Percentiles rank a stretch among this genome's conserved stretches.
These are phyloP conservation scores for Penicillium sp. DNA, from an alignment of 2,329 filamentous ascomycete species.

Conservation along the genomic window DNA sequence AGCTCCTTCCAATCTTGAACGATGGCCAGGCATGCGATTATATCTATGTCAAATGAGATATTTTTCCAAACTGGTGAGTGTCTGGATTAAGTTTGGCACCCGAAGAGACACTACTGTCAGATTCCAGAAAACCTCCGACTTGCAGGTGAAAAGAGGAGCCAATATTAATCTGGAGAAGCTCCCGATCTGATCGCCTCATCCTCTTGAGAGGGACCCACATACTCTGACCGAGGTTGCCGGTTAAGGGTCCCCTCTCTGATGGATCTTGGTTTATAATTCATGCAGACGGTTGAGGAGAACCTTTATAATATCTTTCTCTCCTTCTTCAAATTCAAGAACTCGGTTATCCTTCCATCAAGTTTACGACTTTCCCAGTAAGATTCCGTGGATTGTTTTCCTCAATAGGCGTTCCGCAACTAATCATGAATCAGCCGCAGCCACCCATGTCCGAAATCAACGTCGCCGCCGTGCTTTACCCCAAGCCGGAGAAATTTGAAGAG, in stretches of 20 bases:
- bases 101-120: background rate
- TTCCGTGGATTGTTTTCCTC: background rate
- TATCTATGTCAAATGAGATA: no score
- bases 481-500: slow-evolving; percentile 37
- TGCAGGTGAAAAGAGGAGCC: background rate
- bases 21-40: no score
- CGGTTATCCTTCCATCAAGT: background rate
- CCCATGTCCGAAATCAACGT: slow-evolving; percentile 36
- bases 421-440: background rate
- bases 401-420: background rate
- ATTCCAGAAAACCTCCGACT: background rate
- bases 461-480: slow-evolving; percentile 32
- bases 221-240: slow-evolving; percentile 21
- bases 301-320: background rate
- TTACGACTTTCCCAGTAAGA: background rate
- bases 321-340: background rate
- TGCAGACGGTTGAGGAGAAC: background rate
- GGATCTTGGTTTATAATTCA: background rate
- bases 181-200: slow-evolving; percentile 13
- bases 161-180: background rate
- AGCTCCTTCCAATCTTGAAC: background rate
- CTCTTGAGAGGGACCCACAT: slow-evolving; percentile 16
- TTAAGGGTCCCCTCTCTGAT: background rate
- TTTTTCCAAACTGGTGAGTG: no score
- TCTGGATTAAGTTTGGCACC: no score